Conservation (phyloP, 2,329 filamentous ascomycete species). For the Macrophomina pseudophaseolina region DNA sequence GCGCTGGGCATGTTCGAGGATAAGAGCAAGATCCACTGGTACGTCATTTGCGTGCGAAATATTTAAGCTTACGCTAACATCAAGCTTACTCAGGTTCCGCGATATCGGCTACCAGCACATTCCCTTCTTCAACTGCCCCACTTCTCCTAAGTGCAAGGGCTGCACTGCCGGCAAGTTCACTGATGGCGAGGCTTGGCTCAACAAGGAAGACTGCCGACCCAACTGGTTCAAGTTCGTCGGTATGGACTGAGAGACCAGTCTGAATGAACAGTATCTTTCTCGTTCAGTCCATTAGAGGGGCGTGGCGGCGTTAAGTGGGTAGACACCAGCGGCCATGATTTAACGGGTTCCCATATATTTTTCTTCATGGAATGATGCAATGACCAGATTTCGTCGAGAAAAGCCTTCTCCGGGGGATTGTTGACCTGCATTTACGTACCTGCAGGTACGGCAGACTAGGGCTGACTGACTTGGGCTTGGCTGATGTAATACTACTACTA, state of each 20-base stretch:
- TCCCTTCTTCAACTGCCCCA: slow-evolving; percentile 98
- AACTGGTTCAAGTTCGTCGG: slow-evolving; percentile 98
- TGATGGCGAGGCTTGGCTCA: slow-evolving; percentile 82
- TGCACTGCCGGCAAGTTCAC: slow-evolving; percentile 88
- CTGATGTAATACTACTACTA: slow-evolving; percentile 16
- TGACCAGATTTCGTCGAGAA: not conserved
- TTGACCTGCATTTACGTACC: not conserved
- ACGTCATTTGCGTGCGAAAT: slow-evolving; percentile 42
- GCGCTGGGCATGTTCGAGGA: slow-evolving; percentile 93
- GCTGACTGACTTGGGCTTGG: not conserved
- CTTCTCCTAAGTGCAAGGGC: slow-evolving; percentile 88
- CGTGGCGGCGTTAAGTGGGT: not conserved
- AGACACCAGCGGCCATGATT: not conserved
- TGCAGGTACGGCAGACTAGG: not conserved
- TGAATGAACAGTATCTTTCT: not conserved
- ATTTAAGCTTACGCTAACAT: not conserved
- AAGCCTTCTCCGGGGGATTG: not conserved
- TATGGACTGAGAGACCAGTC: slow-evolving; percentile 61
- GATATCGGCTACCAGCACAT: slow-evolving; percentile 99
- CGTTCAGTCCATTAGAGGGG: not conserved
- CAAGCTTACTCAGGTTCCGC: slow-evolving; percentile 75
- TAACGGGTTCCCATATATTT: not conserved
- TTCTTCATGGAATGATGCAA: not conserved
- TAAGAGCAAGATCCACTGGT: slow-evolving; percentile 90
- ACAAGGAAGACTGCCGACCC: slow-evolving; percentile 90